Percentiles rank a stretch among this genome's conserved stretches.
Evolutionary conservation across 2,329 filamentous ascomycete genomes (phyloP).

Genomic region (Aspergillus felis): DNA sequence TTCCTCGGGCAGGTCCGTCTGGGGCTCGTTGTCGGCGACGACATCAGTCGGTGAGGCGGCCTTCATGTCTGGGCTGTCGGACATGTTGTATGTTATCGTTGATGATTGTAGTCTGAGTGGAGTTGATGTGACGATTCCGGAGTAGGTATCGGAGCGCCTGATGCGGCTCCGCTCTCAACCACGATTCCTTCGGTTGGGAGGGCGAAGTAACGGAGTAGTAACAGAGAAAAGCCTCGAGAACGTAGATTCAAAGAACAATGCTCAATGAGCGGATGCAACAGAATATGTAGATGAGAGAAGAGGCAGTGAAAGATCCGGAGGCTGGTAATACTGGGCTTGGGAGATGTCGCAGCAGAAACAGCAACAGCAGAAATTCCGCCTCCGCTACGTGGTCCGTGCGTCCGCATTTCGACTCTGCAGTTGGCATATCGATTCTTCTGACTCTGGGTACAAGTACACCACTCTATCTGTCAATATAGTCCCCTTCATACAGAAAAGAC

Average conservation of each 20-base stretch:
- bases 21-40: neutral
- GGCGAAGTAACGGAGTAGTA: neutral
- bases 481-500: constrained; percentile 2
- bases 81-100: constrained; percentile 26
- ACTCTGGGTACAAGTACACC: constrained; percentile 3
- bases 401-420: neutral
- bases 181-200: neutral
- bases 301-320: neutral
- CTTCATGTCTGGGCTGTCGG: constrained; percentile 34
- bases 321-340: neutral
- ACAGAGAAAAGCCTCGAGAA: neutral
- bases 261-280: neutral
- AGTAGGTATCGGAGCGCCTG: constrained; percentile 3
- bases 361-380: constrained; percentile 15
- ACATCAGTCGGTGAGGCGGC: constrained; percentile 19
- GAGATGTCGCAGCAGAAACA: neutral
- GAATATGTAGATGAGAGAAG: neutral
- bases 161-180: constrained; percentile 1
- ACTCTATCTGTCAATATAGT: constrained; percentile 2
- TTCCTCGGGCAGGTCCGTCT: constrained; percentile 18
- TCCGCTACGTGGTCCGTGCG: constrained; percentile 15
- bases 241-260: neutral
- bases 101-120: constrained; percentile 1
- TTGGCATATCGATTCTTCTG: constrained; percentile 1
- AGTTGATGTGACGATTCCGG: constrained; percentile 3